A percentile compares a stretch with the other conserved stretches of the same genome.
Evolutionary conservation across 768 basidiomycete genomes (phyloP).

Genomic region (Clitopilus passeckerianus): DNA sequence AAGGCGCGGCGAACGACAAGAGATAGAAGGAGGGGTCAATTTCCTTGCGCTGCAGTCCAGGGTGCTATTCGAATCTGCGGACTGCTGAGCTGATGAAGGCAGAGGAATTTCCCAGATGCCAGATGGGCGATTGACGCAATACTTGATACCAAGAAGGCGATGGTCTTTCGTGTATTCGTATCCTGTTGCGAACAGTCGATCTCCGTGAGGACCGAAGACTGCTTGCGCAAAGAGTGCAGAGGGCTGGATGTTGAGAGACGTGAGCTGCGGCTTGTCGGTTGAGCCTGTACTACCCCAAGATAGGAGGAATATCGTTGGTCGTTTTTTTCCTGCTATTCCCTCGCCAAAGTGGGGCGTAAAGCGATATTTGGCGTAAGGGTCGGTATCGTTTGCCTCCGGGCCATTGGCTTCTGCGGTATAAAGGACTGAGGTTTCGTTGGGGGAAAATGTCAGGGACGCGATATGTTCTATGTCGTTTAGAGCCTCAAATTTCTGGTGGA

Average conservation of each 20-base stretch:
- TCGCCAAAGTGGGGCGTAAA: conserved; percentile 65
- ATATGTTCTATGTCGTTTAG: conserved; percentile 37
- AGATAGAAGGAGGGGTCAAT: conserved; percentile 36
- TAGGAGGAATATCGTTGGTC: conserved; percentile 51
- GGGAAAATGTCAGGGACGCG: conserved; percentile 48
- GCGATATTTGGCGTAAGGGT: conserved; percentile 41
- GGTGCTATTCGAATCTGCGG: conserved; percentile 1
- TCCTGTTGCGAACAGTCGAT: conserved; percentile 51
- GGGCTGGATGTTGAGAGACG: conserved; percentile 7
- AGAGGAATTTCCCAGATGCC: conserved; percentile 47
- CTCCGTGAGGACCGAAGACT: conserved; percentile 36
- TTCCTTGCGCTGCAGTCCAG: conserved; percentile 23
- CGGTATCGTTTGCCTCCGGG: conserved; percentile 16
- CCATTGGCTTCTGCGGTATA: conserved; percentile 58
- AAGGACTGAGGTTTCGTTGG: conserved; percentile 44
- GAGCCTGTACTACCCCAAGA: conserved; percentile 29
- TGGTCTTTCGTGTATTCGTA: conserved; percentile 56
- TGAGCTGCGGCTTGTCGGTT: conserved; percentile 1
- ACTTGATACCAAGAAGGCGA: conserved; percentile 52
- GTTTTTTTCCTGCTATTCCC: conserved; percentile 44
- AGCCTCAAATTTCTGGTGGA: not conserved
- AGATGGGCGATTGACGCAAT: conserved; percentile 55
- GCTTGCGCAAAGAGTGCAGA: conserved; percentile 51
- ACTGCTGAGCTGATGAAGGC: conserved; percentile 12
- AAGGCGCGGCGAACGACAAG: conserved; percentile 59